These are phyloP conservation scores for Aquanectria penicillioides DNA, from an alignment of 2,329 filamentous ascomycete species.

Conservation along the genomic window DNA sequence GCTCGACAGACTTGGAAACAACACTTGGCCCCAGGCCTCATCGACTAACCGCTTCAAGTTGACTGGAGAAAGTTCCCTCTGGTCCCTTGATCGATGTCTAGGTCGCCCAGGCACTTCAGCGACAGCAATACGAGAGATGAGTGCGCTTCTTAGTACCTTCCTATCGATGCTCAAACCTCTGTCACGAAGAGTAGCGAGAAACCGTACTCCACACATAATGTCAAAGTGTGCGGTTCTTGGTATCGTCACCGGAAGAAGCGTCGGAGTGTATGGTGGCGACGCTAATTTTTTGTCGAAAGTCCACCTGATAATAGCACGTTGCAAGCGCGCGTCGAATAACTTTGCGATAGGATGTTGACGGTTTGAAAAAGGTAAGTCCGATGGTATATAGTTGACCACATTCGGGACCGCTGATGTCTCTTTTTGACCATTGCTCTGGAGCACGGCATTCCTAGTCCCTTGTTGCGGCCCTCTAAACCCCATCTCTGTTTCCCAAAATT, in stretches of 20 bases:
- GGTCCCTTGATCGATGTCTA: conserved; percentile 43
- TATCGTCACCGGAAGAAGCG: conserved; percentile 22
- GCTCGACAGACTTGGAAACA: conserved; percentile 39
- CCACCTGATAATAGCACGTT: conserved; percentile 56
- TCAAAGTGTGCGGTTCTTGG: conserved; percentile 41
- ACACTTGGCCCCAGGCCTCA: conserved; percentile 47
- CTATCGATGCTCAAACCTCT: conserved; percentile 48
- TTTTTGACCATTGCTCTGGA: neutral
- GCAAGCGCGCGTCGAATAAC: conserved; percentile 54
- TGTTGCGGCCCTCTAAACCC: conserved; percentile 18
- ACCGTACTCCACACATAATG: conserved; percentile 49
- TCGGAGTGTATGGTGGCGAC: conserved; percentile 24
- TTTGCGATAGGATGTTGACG: conserved; percentile 57
- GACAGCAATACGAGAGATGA: conserved; percentile 45
- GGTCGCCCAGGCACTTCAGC: conserved; percentile 41
- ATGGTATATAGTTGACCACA: conserved; percentile 41
- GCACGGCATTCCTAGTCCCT: neutral
- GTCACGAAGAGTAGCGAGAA: conserved; percentile 48
- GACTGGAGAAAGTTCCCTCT: conserved; percentile 43
- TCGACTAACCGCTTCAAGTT: conserved; percentile 47
- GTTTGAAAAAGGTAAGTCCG: conserved; percentile 54
- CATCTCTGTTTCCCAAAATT: conserved; percentile 38
- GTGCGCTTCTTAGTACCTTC: conserved; percentile 42
- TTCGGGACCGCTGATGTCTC: neutral
- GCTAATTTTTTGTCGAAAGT: conserved; percentile 54